Conservation (phyloP, 306 rosid species). For the Dryas drummondii region DNA sequence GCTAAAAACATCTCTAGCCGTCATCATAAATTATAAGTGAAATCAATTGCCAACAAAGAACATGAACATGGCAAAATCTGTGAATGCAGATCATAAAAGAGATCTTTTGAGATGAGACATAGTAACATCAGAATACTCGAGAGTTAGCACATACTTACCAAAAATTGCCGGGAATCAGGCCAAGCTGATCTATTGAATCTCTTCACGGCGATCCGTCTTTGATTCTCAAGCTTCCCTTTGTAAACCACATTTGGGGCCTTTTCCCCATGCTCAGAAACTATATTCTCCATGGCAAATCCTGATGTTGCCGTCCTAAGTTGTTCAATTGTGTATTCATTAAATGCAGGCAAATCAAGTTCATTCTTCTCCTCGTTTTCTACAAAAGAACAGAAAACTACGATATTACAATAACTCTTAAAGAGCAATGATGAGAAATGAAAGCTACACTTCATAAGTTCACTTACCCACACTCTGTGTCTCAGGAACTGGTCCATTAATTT, state of each 20-base stretch:
- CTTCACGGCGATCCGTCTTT: constrained; percentile 82
- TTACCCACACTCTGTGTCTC: constrained; percentile 53
- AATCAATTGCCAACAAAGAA: neutral
- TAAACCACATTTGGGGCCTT: constrained; percentile 96
- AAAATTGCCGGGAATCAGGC: constrained; percentile 92
- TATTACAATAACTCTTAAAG: constrained; percentile 22
- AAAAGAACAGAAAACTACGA: constrained; percentile 23
- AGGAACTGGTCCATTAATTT: constrained; percentile 45
- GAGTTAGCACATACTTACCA: constrained; percentile 42
- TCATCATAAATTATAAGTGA: neutral
- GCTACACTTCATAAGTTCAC: constrained; percentile 22
- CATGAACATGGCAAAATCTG: neutral
- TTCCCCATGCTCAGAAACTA: constrained; percentile 98
- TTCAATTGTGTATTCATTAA: constrained; percentile 70
- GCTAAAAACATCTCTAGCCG: neutral
- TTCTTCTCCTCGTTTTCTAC: constrained; percentile 60
- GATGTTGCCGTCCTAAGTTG: constrained; percentile 84
- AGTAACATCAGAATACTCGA: neutral
- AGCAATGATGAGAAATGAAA: constrained; percentile 16
- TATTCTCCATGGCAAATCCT: constrained; percentile 84
- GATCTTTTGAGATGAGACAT: neutral
- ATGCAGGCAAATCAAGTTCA: constrained; percentile 62
- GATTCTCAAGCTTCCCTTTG: constrained; percentile 87
- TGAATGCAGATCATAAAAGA: constrained; percentile 16
- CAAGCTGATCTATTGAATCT: constrained; percentile 94